These are phyloP conservation scores for Pisolithus tinctorius DNA, from an alignment of 768 basidiomycete species.

Conservation along the genomic window DNA sequence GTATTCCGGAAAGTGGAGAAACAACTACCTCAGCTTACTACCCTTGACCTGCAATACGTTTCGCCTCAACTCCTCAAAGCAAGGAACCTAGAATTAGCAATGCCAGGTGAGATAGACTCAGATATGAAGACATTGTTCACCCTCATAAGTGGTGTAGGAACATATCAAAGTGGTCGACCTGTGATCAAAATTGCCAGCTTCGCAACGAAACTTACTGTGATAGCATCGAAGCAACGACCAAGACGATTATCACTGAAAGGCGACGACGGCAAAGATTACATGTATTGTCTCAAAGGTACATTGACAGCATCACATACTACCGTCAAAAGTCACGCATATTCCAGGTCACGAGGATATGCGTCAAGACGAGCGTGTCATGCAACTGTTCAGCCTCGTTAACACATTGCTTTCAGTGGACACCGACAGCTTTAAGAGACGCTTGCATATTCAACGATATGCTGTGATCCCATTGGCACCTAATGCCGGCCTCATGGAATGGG, in stretches of 20 bases:
- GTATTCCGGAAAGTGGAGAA: conserved; percentile 97
- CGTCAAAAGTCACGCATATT: neutral
- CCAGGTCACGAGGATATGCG: conserved; percentile 96
- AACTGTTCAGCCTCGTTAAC: conserved; percentile 95
- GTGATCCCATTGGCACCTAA: conserved; percentile 95
- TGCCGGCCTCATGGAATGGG: conserved; percentile 92
- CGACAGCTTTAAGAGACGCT: conserved; percentile 89
- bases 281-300: conserved; percentile 83
- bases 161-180: conserved; percentile 83
- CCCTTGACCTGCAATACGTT: conserved; percentile 93
- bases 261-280: conserved; percentile 88
- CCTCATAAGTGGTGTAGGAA: conserved; percentile 43
- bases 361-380: conserved; percentile 99
- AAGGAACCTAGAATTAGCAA: conserved; percentile 87
- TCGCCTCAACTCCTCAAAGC: conserved; percentile 89
- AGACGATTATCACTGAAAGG: conserved; percentile 83
- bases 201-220: conserved; percentile 84
- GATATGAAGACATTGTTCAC: neutral
- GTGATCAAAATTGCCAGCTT: conserved; percentile 82
- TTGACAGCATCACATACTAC: neutral
- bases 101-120: conserved; percentile 58
- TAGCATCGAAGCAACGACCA: conserved; percentile 95
- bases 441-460: conserved; percentile 89
- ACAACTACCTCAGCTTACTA: conserved; percentile 81
- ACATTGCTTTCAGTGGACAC: conserved; percentile 89